Evolutionary conservation across 352 stramenopile species (phyloP).

Genomic region (Phytophthora aleatoria): DNA sequence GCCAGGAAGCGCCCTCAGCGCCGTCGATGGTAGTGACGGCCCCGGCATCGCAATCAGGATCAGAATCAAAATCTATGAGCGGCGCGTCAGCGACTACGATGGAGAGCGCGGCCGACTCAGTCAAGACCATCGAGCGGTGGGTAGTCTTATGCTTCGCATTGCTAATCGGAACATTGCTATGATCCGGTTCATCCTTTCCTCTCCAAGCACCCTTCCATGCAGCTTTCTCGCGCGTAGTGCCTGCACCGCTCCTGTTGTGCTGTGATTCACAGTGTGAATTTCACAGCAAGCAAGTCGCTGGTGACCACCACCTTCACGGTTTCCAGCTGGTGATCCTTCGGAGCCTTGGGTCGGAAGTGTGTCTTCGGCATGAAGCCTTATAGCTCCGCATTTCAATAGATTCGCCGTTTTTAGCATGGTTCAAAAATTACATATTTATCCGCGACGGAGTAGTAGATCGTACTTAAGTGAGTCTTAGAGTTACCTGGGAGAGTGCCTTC

Average conservation of each 20-base stretch:
- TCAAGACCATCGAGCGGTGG: slow-evolving; percentile 17
- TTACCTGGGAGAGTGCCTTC: too few species aligned
- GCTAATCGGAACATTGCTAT: slow-evolving; percentile 26
- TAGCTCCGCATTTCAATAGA: too few species aligned
- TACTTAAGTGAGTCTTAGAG: too few species aligned
- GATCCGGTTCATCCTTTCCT: slow-evolving; percentile 1
- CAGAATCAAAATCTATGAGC: slow-evolving; percentile 4
- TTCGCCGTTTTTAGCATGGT: too few species aligned
- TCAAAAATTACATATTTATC: too few species aligned
- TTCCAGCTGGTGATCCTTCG: background rate
- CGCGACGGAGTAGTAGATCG: too few species aligned
- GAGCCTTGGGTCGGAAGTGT: too few species aligned
- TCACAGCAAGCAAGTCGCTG: too few species aligned
- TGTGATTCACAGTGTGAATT: background rate
- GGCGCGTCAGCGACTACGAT: slow-evolving; percentile 14
- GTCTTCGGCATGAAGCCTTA: too few species aligned
- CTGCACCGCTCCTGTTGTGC: background rate
- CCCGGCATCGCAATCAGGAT: slow-evolving; percentile 20
- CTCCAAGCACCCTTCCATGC: slow-evolving; percentile 12
- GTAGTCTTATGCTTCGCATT: slow-evolving; percentile 19
- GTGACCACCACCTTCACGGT: background rate
- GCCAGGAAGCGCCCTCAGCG: slow-evolving; percentile 18
- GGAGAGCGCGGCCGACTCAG: slow-evolving; percentile 19
- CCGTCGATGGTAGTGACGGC: slow-evolving; percentile 3
- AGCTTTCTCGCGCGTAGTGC: background rate